Percentiles rank a stretch among this genome's conserved stretches.
Evolutionary conservation across 176 grass and related monocot genomes (phyloP).

Genomic region (Eragrostis nindensis): DNA sequence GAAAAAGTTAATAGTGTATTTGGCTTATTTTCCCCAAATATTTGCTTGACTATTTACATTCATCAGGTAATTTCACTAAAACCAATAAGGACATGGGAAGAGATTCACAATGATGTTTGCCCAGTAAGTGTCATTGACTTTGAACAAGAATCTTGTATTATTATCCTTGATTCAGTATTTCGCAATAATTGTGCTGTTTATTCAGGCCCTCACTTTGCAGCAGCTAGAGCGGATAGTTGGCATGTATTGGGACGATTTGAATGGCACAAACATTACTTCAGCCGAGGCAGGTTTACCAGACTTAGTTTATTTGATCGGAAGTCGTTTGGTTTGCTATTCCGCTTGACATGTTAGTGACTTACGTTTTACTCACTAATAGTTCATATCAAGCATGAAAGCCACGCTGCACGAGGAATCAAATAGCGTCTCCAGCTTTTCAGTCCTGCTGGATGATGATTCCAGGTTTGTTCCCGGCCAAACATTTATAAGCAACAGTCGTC

Average conservation of each 20-base stretch:
- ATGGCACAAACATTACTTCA: constrained; percentile 71
- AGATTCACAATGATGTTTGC: constrained; percentile 78
- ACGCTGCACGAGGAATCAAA: constrained; percentile 72
- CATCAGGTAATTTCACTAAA: constrained; percentile 80
- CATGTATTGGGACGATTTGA: constrained; percentile 91
- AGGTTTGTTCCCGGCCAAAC: constrained; percentile 52
- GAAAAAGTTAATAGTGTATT: constrained; percentile 16
- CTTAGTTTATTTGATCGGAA: background rate
- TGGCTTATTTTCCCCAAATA: constrained; percentile 6
- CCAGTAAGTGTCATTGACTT: constrained; percentile 53
- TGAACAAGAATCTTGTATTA: constrained; percentile 7
- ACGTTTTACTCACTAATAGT: constrained; percentile 26
- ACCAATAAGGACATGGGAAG: constrained; percentile 66
- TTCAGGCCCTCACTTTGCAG: constrained; percentile 80
- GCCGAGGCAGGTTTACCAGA: constrained; percentile 48
- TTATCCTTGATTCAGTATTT: background rate
- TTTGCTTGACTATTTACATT: constrained; percentile 1
- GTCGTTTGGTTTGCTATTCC: constrained; percentile 6
- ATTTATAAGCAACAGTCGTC: background rate
- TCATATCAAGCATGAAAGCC: constrained; percentile 64
- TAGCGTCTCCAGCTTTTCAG: constrained; percentile 51
- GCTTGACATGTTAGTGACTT: constrained; percentile 1
- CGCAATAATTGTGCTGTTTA: constrained; percentile 28
- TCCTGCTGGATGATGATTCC: constrained; percentile 79
- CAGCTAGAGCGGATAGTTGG: constrained; percentile 80